phyloP scores from a whole-genome alignment of 2,329 filamentous ascomycete genomes.

The Sporothrix protearum region DNA sequence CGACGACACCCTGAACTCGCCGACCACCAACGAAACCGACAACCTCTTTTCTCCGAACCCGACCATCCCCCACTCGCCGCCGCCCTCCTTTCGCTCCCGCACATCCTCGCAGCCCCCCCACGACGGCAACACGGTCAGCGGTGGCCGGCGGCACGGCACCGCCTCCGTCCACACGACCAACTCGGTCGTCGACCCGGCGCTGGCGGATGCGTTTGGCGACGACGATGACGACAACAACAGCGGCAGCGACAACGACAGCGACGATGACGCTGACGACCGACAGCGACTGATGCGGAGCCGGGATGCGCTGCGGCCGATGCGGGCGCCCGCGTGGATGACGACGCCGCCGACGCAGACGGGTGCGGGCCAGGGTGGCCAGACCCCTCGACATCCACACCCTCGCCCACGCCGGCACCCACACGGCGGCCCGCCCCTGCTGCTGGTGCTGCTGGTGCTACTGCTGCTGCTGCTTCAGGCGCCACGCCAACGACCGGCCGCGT shows the following conservation, averaged over 20 bases:
- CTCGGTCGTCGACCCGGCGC: slow-evolving; percentile 63
- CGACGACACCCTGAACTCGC: slow-evolving; percentile 55
- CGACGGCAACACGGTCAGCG: neutral
- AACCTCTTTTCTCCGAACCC: slow-evolving; percentile 37
- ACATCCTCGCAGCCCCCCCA: slow-evolving; percentile 56
- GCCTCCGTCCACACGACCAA: neutral
- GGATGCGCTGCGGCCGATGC: slow-evolving; percentile 25
- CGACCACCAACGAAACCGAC: slow-evolving; percentile 37
- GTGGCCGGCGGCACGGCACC: neutral
- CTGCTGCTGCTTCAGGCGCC: slow-evolving; percentile 34
- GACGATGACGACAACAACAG: slow-evolving; percentile 84
- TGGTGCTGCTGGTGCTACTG: no score
- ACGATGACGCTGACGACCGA: slow-evolving; percentile 77
- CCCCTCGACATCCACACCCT: neutral
- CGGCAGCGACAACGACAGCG: slow-evolving; percentile 70
- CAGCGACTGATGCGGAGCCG: slow-evolving; percentile 78
- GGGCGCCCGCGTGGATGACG: slow-evolving; percentile 30
- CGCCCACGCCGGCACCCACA: neutral
- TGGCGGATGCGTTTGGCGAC: slow-evolving; percentile 89
- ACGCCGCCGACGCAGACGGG: neutral
- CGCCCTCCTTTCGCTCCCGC: slow-evolving; percentile 85
- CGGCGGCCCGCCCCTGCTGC: neutral
- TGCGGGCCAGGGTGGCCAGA: neutral
- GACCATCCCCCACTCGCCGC: slow-evolving; percentile 56
- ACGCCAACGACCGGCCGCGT: slow-evolving; percentile 43